Conservation (phyloP, 2,329 filamentous ascomycete species). For the Epicoccum nigrum region DNA sequence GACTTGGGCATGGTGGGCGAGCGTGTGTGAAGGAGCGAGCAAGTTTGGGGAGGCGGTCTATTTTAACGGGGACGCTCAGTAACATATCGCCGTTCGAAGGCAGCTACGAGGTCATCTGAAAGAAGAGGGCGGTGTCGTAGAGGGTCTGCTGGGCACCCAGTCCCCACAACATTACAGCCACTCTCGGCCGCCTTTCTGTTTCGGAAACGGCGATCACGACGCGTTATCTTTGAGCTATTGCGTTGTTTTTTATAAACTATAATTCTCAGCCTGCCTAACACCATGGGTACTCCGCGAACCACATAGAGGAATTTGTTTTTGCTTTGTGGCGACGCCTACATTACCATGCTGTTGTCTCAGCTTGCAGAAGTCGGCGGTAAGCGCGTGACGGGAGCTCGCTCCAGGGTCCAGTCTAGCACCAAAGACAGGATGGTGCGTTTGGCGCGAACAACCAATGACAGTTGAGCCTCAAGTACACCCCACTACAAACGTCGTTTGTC, state of each 20-base stretch:
- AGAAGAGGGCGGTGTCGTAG: conserved; percentile 30
- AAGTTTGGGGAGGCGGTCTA: conserved; percentile 12
- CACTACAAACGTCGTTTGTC: conserved; percentile 9
- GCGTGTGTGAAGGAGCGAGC: conserved; percentile 10
- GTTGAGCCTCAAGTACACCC: conserved; percentile 7
- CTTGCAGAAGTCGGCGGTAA: conserved; percentile 5
- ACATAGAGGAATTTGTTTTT: background rate
- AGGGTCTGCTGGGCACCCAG: conserved; percentile 20
- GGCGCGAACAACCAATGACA: conserved; percentile 10
- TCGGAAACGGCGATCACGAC: conserved; percentile 8
- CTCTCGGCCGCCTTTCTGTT: conserved; percentile 13
- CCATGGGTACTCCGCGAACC: background rate
- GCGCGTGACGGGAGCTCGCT: conserved; percentile 17
- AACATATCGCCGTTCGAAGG: conserved; percentile 14
- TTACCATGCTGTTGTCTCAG: conserved; percentile 8
- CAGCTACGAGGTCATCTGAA: conserved; percentile 34
- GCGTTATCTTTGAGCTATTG: conserved; percentile 5
- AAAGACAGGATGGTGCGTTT: conserved; percentile 9
- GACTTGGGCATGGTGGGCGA: conserved; percentile 44
- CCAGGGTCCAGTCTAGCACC: conserved; percentile 18
- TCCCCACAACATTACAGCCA: conserved; percentile 18
- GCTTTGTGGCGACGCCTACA: conserved; percentile 14
- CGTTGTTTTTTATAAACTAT: background rate
- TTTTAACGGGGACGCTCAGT: conserved; percentile 17
- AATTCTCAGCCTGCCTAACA: background rate